Conservation (phyloP, 2,329 filamentous ascomycete species). For the Nemania serpens region DNA sequence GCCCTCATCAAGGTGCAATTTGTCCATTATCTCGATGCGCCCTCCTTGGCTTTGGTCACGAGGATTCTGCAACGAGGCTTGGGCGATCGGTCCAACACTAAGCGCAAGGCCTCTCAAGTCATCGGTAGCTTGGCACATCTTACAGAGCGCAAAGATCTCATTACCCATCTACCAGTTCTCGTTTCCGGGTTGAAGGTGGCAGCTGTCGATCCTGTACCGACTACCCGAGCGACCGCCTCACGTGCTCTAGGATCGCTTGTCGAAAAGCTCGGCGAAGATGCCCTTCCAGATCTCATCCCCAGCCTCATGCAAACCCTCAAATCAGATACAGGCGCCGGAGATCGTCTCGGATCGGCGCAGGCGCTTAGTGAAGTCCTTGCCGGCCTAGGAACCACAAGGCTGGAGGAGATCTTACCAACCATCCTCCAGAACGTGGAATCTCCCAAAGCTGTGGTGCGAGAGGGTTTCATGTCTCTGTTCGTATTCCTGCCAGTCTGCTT, state of each 20-base stretch:
- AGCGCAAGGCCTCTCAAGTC: constrained; percentile 94
- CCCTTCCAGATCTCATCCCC: constrained; percentile 94
- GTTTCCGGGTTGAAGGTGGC: constrained; percentile 88
- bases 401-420: constrained; percentile 95
- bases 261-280: constrained; percentile 96
- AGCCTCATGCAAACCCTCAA: constrained; percentile 97
- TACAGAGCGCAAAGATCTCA: constrained; percentile 92
- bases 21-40: constrained; percentile 96
- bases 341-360: constrained; percentile 93
- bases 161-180: constrained; percentile 87
- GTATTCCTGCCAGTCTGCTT: constrained; percentile 99
- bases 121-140: constrained; percentile 97
- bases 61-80: constrained; percentile 94
- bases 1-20: constrained; percentile 97
- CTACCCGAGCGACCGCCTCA: constrained; percentile 92
- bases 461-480: constrained; percentile 99
- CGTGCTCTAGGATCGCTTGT: constrained; percentile 95
- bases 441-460: constrained; percentile 84
- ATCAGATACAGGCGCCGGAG: constrained; percentile 93
- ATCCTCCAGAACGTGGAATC: constrained; percentile 96
- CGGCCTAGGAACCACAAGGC: constrained; percentile 84
- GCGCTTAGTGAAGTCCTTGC: constrained; percentile 95
- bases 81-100: constrained; percentile 88
- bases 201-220: constrained; percentile 93
- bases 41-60: constrained; percentile 91